phyloP scores from a whole-genome alignment of 2,329 filamentous ascomycete species.

The Botrytis medusae region DNA sequence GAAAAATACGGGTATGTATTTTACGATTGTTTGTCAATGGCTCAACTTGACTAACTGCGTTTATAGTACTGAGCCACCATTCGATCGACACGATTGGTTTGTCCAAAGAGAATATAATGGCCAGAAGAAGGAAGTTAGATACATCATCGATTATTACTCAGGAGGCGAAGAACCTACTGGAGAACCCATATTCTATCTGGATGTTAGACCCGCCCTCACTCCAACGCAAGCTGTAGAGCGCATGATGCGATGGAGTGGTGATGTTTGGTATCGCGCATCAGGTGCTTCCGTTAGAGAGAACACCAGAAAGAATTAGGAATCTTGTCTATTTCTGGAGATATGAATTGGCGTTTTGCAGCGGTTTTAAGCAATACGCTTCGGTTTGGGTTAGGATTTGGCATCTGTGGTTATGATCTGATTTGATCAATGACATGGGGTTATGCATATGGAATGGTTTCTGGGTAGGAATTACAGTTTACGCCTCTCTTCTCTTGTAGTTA shows the following conservation, averaged over 20 bases:
- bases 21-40: neutral
- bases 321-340: conserved; percentile 13
- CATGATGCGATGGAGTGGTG: conserved; percentile 83
- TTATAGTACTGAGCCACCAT: conserved; percentile 74
- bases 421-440: neutral
- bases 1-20: conserved; percentile 68
- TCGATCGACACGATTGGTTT: conserved; percentile 97
- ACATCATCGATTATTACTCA: conserved; percentile 96
- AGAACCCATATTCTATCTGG: conserved; percentile 92
- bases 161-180: conserved; percentile 71
- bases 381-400: conserved; percentile 2
- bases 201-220: conserved; percentile 86
- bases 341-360: conserved; percentile 15
- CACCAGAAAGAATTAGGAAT: conserved; percentile 23
- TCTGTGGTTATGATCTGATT: conserved; percentile 6
- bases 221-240: conserved; percentile 79
- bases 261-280: conserved; percentile 72
- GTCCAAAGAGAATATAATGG: conserved; percentile 70
- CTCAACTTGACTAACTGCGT: conserved; percentile 22
- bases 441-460: neutral
- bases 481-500: conserved; percentile 29
- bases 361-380: neutral
- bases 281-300: conserved; percentile 37
- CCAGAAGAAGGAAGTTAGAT: conserved; percentile 74
- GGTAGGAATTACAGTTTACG: neutral